Evolutionary conservation across 192 early-diverging fungal genomes (phyloP).

Genomic region (Haplosporangium gracile): DNA sequence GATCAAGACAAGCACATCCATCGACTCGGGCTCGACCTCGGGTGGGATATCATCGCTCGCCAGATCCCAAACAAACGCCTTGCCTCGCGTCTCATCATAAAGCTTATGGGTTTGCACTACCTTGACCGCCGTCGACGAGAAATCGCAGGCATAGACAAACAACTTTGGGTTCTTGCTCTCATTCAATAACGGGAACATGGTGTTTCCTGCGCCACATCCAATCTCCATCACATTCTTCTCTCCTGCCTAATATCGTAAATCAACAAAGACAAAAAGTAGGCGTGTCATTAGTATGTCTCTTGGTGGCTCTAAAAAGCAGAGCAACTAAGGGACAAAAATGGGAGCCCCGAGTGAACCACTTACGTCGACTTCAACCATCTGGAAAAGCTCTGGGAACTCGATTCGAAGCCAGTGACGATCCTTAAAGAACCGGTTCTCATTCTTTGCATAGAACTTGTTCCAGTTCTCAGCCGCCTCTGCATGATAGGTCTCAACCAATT

Average conservation of each 20-base stretch:
- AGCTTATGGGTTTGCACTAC: slow-evolving; percentile 81
- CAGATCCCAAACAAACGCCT: slow-evolving; percentile 96
- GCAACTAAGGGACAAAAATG: not conserved
- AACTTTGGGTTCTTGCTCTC: slow-evolving; percentile 79
- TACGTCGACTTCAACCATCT: slow-evolving; percentile 61
- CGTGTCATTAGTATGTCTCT: slow-evolving; percentile 20
- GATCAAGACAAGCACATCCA: slow-evolving; percentile 93
- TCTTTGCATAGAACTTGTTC: slow-evolving; percentile 87
- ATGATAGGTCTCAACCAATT: slow-evolving; percentile 61
- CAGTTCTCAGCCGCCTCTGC: slow-evolving; percentile 71
- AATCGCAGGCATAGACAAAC: slow-evolving; percentile 93
- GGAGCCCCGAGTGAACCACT: not conserved
- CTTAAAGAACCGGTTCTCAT: slow-evolving; percentile 94
- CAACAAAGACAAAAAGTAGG: slow-evolving; percentile 29
- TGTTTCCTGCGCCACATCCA: slow-evolving; percentile 98
- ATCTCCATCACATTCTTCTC: slow-evolving; percentile 84
- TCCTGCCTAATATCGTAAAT: slow-evolving; percentile 52
- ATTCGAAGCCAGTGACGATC: slow-evolving; percentile 96
- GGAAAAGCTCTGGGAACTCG: slow-evolving; percentile 93
- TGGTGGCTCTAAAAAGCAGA: not conserved
- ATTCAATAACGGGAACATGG: slow-evolving; percentile 90
- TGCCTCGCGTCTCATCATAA: slow-evolving; percentile 78
- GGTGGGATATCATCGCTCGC: slow-evolving; percentile 76
- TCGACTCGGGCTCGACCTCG: slow-evolving; percentile 78
- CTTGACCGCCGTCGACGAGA: slow-evolving; percentile 86